Conservation (phyloP, 345 rosid species). For the Trapa incisa region DNA sequence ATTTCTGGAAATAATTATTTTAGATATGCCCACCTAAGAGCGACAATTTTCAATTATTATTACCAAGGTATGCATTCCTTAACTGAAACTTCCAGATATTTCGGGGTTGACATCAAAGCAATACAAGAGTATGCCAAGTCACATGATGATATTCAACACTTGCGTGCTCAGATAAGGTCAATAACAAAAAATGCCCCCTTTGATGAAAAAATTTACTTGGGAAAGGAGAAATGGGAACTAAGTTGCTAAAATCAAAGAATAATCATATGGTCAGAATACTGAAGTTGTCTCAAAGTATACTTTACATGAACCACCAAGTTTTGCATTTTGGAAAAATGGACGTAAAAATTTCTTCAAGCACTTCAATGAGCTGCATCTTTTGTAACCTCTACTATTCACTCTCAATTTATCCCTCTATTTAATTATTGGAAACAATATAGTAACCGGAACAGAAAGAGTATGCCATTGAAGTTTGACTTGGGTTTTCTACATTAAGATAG, state of each 20-base stretch:
- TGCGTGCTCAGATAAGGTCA: conserved; percentile 83
- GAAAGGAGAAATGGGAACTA: background rate
- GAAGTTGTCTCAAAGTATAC: background rate
- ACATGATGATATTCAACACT: conserved; percentile 48
- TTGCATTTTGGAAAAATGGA: background rate
- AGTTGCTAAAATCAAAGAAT: background rate
- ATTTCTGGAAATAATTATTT: background rate
- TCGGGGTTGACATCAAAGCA: conserved; percentile 75
- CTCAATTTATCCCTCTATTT: background rate
- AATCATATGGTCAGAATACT: background rate
- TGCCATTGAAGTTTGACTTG: conserved; percentile 7
- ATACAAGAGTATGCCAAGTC: conserved; percentile 57
- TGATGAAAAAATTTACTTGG: background rate
- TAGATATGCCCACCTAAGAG: background rate
- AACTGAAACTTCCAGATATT: conserved; percentile 51
- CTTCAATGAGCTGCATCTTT: background rate
- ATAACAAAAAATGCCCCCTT: background rate
- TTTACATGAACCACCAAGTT: background rate
- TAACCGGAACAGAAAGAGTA: background rate
- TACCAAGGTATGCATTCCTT: conserved; percentile 21
- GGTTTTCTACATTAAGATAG: background rate
- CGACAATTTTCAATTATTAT: background rate
- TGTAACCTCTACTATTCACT: background rate
- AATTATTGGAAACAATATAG: background rate
- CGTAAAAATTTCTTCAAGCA: background rate